These are phyloP conservation scores for Ustilago trichophora DNA, from an alignment of 1,284 basidiomycete species.

Conservation along the genomic window DNA sequence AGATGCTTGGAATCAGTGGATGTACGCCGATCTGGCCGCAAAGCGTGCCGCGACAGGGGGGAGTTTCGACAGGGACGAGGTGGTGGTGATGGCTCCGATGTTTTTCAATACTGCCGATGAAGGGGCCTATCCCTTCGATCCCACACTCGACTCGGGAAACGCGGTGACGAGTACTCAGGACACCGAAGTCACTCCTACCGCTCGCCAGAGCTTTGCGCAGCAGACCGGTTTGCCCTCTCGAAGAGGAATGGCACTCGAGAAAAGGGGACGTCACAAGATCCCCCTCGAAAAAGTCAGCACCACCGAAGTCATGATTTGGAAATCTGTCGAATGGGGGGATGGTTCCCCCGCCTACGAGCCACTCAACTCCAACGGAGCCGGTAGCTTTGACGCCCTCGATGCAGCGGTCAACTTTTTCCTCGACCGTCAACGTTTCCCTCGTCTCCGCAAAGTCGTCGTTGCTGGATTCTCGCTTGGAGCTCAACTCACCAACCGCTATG, in stretches of 20 bases:
- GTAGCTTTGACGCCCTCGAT: constrained; percentile 56
- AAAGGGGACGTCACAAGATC: constrained; percentile 2
- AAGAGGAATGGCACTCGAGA: not conserved
- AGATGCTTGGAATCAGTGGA: constrained; percentile 62
- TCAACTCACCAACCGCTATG: constrained; percentile 56
- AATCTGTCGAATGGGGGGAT: constrained; percentile 50
- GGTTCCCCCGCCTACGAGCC: constrained; percentile 47
- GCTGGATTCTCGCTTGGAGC: constrained; percentile 60
- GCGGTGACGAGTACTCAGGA: constrained; percentile 8
- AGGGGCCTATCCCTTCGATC: constrained; percentile 53
- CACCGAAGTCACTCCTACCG: constrained; percentile 6
- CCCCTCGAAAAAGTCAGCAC: constrained; percentile 24
- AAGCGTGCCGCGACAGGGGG: constrained; percentile 39
- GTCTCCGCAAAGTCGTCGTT: constrained; percentile 56
- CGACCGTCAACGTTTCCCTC: constrained; percentile 48
- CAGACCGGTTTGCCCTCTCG: not conserved
- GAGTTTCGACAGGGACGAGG: constrained; percentile 48
- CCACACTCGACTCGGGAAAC: constrained; percentile 5
- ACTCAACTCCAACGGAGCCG: constrained; percentile 14
- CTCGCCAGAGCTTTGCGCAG: not conserved
- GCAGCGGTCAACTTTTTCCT: constrained; percentile 47
- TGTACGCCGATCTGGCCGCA: constrained; percentile 54
- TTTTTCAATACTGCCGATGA: constrained; percentile 52
- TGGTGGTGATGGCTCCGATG: constrained; percentile 57
- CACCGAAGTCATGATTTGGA: constrained; percentile 48